These are phyloP conservation scores for Spizellomyces punctatus DNA, from an alignment of 192 early-diverging fungal species.

Conservation along the genomic window DNA sequence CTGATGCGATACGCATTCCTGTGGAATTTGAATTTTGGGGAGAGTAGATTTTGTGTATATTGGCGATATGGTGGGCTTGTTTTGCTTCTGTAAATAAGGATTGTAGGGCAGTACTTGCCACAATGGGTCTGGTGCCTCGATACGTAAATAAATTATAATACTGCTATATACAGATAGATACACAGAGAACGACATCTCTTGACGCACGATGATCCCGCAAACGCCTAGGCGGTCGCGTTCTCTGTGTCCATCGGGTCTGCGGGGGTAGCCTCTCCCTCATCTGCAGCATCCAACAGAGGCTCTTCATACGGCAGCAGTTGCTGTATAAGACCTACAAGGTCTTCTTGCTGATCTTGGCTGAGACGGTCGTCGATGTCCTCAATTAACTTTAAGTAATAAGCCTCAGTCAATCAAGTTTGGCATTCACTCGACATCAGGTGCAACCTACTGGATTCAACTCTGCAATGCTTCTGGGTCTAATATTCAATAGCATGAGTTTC, in stretches of 20 bases:
- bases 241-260: not conserved
- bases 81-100: too few species aligned
- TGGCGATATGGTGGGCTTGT: too few species aligned
- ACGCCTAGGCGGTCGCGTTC: not conserved
- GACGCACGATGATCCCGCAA: not conserved
- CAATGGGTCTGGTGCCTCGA: too few species aligned
- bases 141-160: too few species aligned
- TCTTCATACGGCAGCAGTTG: conserved; percentile 51
- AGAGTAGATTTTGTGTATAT: too few species aligned
- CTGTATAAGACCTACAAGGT: conserved; percentile 52
- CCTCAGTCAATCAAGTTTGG: not conserved
- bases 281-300: conserved; percentile 37
- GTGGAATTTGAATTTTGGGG: too few species aligned
- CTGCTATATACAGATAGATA: too few species aligned
- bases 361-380: conserved; percentile 76
- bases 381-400: conserved; percentile 50
- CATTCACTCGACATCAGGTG: not conserved
- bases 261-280: conserved; percentile 28
- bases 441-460: conserved; percentile 65
- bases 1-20: not conserved
- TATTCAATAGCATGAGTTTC: conserved; percentile 73
- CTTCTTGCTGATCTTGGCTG: conserved; percentile 50
- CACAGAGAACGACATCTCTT: too few species aligned
- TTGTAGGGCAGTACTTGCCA: too few species aligned
- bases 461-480: conserved; percentile 63